Conservation (phyloP, 306 rosid species). For the Castanopsis chinensis region DNA sequence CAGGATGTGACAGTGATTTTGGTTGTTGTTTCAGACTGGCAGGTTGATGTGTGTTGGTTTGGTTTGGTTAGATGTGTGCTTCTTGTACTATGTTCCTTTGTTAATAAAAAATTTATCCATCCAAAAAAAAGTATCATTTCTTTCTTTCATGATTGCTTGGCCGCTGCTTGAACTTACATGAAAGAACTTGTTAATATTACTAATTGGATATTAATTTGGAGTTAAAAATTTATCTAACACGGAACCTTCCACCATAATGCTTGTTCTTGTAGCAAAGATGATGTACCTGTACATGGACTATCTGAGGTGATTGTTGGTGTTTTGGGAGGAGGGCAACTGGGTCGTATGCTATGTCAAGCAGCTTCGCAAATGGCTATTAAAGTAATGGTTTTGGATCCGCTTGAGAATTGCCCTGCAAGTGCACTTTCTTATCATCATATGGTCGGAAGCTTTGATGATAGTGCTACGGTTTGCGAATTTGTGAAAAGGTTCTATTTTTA, state of each 20-base stretch:
- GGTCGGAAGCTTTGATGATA: slow-evolving; percentile 87
- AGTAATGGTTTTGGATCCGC: slow-evolving; percentile 75
- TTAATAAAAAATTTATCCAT: no score
- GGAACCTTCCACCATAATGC: background rate
- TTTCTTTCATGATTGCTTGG: no score
- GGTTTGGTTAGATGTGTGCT: no score
- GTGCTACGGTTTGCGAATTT: slow-evolving; percentile 64
- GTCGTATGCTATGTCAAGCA: slow-evolving; percentile 94
- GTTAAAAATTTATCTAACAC: no score
- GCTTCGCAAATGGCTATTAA: slow-evolving; percentile 84
- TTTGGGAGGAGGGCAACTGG: slow-evolving; percentile 91
- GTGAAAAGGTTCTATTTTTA: slow-evolving; percentile 65
- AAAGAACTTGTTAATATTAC: background rate
- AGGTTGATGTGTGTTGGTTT: no score
- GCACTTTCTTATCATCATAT: slow-evolving; percentile 57
- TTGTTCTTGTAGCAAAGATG: slow-evolving; percentile 45
- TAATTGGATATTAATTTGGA: background rate
- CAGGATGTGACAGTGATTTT: no score
- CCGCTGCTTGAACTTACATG: background rate
- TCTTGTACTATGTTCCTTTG: no score
- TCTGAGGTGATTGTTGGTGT: slow-evolving; percentile 82
- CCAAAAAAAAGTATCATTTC: no score
- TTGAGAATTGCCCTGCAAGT: slow-evolving; percentile 71
- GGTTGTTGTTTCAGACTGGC: no score
- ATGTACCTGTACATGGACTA: slow-evolving; percentile 46